phyloP scores from a whole-genome alignment of 176 grass and related monocot species.

The Carex pumila region DNA sequence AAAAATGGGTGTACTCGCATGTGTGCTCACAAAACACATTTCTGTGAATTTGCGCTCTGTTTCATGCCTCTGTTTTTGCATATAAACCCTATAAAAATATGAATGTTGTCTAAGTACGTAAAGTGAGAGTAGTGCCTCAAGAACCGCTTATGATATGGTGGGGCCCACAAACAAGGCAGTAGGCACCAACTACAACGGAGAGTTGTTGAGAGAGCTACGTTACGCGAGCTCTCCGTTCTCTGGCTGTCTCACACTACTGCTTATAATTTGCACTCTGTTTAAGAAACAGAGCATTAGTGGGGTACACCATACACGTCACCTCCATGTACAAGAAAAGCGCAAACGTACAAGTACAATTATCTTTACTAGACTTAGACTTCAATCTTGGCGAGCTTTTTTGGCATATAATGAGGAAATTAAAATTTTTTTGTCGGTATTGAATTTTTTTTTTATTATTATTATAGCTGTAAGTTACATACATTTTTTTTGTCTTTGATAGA shows the following conservation, averaged over 20 bases:
- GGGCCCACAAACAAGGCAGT: not conserved
- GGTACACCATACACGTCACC: not conserved
- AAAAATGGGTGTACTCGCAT: too few relatives aligned
- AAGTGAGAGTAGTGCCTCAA: not conserved
- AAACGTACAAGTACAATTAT: too few relatives aligned
- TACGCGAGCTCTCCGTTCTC: not conserved
- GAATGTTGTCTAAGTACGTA: not conserved
- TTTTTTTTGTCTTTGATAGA: too few relatives aligned
- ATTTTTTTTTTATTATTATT: not conserved
- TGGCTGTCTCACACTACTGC: not conserved
- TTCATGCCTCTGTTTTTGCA: too few relatives aligned
- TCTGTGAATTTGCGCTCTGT: too few relatives aligned
- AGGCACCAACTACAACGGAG: slow-evolving; percentile 9
- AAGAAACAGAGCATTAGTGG: not conserved
- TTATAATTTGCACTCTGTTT: not conserved
- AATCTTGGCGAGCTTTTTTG: too few relatives aligned
- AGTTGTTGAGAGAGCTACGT: slow-evolving; percentile 4
- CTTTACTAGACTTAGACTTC: too few relatives aligned
- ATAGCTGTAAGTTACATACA: too few relatives aligned
- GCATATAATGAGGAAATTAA: too few relatives aligned
- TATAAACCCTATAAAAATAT: not conserved
- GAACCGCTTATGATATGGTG: not conserved
- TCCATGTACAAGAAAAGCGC: not conserved
- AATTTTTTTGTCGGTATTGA: too few relatives aligned
- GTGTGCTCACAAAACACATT: too few relatives aligned